These are phyloP conservation scores for Gossypium trilobum DNA, from an alignment of 441 rosid genomes.

Conservation along the genomic window DNA sequence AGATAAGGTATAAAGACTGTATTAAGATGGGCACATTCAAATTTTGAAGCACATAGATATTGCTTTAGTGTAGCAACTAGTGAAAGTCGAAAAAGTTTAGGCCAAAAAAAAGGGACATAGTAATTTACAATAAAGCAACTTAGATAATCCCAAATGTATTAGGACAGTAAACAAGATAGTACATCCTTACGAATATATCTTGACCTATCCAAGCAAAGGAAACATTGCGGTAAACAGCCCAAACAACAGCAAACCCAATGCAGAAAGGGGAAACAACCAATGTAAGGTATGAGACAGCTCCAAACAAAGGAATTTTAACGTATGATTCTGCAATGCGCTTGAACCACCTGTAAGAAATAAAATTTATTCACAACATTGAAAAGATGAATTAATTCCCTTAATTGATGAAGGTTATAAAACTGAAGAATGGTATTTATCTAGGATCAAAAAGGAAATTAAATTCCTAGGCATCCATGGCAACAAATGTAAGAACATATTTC, in stretches of 20 bases:
- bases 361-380: not conserved
- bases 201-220: constrained; percentile 93
- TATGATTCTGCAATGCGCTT: constrained; percentile 44
- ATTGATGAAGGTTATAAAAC: not conserved
- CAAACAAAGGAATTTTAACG: constrained; percentile 54
- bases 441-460: not conserved
- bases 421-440: not conserved
- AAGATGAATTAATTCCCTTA: not conserved
- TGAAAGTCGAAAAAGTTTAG: not conserved
- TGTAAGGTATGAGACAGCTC: constrained; percentile 61
- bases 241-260: constrained; percentile 44
- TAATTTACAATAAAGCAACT: not conserved
- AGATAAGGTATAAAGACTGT: not conserved
- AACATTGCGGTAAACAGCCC: constrained; percentile 26
- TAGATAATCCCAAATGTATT: not conserved
- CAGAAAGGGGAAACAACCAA: constrained; percentile 68
- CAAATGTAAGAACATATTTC: not conserved
- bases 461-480: not conserved
- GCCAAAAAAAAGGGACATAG: not conserved
- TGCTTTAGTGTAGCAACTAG: not conserved
- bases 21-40: not conserved
- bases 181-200: constrained; percentile 74
- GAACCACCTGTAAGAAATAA: constrained; percentile 54
- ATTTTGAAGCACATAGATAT: not conserved
- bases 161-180: not conserved